Conservation (phyloP, 148 eudicot genomes). For the Silene conica region DNA sequence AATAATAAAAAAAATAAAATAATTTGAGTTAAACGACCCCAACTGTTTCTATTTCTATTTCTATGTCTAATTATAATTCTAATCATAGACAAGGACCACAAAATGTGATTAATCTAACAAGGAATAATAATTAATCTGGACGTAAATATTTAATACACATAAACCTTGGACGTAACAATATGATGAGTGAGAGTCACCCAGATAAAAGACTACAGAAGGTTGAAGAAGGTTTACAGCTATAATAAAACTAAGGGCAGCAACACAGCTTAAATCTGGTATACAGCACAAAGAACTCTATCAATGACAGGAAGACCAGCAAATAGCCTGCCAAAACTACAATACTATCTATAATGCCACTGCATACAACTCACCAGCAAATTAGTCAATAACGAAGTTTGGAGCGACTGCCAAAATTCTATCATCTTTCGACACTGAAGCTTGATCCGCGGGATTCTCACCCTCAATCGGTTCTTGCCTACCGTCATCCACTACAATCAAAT, state of each 20-base stretch:
- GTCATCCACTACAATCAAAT: constrained; percentile 82
- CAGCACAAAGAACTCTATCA: neutral
- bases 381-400: constrained; percentile 74
- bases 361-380: constrained; percentile 8
- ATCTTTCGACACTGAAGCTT: constrained; percentile 50
- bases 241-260: neutral
- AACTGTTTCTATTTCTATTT: too few species aligned
- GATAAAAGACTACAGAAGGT: neutral
- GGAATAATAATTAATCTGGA: too few species aligned
- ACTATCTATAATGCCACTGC: neutral
- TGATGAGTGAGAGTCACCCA: neutral
- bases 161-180: too few species aligned
- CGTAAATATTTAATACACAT: too few species aligned
- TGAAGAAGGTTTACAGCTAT: neutral
- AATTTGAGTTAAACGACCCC: too few species aligned
- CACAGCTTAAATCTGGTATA: neutral
- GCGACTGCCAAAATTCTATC: constrained; percentile 88
- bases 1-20: too few species aligned
- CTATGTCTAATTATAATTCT: too few species aligned
- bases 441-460: constrained; percentile 43
- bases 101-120: too few species aligned
- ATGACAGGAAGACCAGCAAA: neutral
- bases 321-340: neutral
- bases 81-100: too few species aligned
- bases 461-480: constrained; percentile 48